Base-by-base conservation (phyloP, 495 filamentous ascomycete genomes). In the Terfezia boudieri region DNA sequence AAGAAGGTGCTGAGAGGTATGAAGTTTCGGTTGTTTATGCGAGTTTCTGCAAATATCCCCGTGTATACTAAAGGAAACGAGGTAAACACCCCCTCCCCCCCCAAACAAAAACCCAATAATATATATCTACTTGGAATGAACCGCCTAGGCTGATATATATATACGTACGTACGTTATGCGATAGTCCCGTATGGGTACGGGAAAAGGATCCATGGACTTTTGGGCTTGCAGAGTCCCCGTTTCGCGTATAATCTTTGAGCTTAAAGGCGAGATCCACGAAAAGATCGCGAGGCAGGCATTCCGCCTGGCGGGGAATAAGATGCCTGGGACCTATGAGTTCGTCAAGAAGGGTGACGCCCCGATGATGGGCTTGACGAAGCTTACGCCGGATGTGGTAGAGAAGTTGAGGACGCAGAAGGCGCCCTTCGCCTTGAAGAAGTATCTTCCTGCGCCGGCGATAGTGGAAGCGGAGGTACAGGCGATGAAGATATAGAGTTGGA, bases 11-110 rank as follows among this genome's bases (percentile, higher is more conserved):
- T 99, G 52, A 75, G 92, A 70, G 92, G 92, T 32, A 81, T 94
- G 76, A 84, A 86, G 60, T 99, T 89, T 67, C 77, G 83, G 46
- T 67, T 99, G 52, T 99, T 89, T 70, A 93, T 82, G 72, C 75
- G 92, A 54, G 79, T 96, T 26, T 77, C 77, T 56, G 87, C 86
- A 56, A 94, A 87, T 67, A 83, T 94, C 57, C 89, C 87, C 63
- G 90, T 99, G 11, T 99, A 87, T 70, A 83, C 84, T 53, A 87
- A 80, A 67, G 90, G 90, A 26, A 96, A 96, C 63, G 90, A 99
- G 68, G 81, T 80, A 60, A 59, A 74, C 26, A 1, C 4, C 26
- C 26, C 26, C 50, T 49, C 52, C 20, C 22, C 6, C 9, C n/a
- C 55, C 10, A 12, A 16, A 14, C 32, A n/a, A n/a, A n/a, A n/a